Conservation (phyloP, 345 rosid species). For the Kernera saxatilis region DNA sequence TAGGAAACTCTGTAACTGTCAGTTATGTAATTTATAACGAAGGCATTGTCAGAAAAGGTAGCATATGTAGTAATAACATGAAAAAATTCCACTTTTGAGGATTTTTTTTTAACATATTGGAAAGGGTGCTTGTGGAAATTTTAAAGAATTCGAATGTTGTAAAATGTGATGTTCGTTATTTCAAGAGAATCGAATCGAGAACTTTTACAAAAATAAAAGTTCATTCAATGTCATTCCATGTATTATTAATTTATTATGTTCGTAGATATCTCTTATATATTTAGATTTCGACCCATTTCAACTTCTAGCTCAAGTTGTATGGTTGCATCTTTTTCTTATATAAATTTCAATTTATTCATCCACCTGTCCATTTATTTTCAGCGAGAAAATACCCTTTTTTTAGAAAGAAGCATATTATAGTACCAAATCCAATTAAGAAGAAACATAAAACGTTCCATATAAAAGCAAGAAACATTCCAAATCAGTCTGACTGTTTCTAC, state of each 20-base stretch:
- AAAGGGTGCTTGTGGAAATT: neutral
- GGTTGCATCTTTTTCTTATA: neutral
- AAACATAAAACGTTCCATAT: neutral
- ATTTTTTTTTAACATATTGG: neutral
- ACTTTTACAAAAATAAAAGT: neutral
- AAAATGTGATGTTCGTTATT: neutral
- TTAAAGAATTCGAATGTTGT: neutral
- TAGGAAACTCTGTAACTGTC: constrained; percentile 24
- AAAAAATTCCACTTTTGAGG: neutral
- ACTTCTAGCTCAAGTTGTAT: constrained; percentile 4
- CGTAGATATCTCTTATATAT: neutral
- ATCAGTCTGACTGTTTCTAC: neutral
- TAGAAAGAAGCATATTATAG: neutral
- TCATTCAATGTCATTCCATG: neutral
- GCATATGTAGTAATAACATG: constrained; percentile 13
- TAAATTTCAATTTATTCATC: neutral
- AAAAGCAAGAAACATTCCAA: constrained; percentile 7
- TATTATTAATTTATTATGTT: neutral
- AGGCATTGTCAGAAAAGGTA: constrained; percentile 13
- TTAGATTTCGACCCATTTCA: neutral
- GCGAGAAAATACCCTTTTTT: neutral
- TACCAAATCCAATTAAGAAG: neutral
- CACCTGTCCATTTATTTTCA: neutral
- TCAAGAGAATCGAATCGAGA: neutral
- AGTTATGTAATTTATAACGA: constrained; percentile 22